Evolutionary conservation across 2,329 filamentous ascomycete genomes (phyloP), one percentile per base, ranked within the genome.

Genomic region (Xylariaceae sp.): DNA sequence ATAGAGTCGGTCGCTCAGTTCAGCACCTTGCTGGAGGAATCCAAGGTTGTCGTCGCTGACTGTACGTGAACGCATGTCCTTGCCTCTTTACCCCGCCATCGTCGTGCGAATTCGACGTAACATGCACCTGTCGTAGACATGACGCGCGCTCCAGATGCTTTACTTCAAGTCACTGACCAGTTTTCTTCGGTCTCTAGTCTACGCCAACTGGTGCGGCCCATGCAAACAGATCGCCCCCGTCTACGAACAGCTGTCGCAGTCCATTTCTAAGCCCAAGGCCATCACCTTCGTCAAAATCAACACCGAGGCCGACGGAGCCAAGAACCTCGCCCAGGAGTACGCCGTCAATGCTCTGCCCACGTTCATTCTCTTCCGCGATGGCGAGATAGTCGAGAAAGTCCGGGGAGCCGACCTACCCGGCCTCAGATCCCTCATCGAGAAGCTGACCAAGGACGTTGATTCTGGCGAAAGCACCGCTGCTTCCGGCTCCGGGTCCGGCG

Each of bases 261-360:
- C 84, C 54, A 78, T 95, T 41, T 87, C 89, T 15, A 80, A 83
- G 45, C 80, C 86, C 14, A 83, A 85, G 59, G 75, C 80, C 57
- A 85, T 96, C 60, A 88, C 85, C 32, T 96, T 97, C 68, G 83
- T 83, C 67, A 96, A 94, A 74, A 80, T 96, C 73, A 85, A 97
- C 75, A 86, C 83, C 53, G 90, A 96, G 59, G 70, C 78, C 44
- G 87, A 94, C 66, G 57, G 58, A 35, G 47, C 54, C 45, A 76
- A 82, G 62, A 83, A 89, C 35, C 81, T 97, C 55, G 82, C 88
- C 14, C 66, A 80, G 52, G 81, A 83, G 58, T 94, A 95, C 72
- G 75, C 76, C 56, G 77, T 97, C 63, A 84, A 82, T 17, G 80
- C 82, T 70, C 84, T 92, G 65, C 94, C 94, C 9, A 95, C 91